Conservation (phyloP, 2,329 filamentous ascomycete species). For the Chaetothyriales sp. region DNA sequence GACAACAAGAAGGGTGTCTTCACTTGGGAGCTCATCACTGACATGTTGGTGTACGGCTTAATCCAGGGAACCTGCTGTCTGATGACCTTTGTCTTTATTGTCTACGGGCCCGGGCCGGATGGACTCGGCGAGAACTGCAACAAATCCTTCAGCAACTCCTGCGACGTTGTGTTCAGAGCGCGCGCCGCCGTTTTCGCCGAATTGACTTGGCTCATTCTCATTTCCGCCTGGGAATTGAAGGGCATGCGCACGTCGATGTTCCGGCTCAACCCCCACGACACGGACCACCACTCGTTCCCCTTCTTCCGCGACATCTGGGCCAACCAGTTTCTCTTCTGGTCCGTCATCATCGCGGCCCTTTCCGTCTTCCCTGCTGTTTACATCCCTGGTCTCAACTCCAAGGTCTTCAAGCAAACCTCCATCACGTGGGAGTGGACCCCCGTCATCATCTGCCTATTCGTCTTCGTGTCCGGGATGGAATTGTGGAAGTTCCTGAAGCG, state of each 20-base stretch:
- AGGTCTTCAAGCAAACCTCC: slow-evolving; percentile 51
- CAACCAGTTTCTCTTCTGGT: slow-evolving; percentile 59
- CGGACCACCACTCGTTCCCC: slow-evolving; percentile 46
- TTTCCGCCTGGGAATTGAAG: slow-evolving; percentile 67
- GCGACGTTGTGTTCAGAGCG: slow-evolving; percentile 49
- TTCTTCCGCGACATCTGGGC: slow-evolving; percentile 53
- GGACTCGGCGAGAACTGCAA: slow-evolving; percentile 45
- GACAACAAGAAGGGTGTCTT: slow-evolving; percentile 38
- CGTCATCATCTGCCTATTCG: slow-evolving; percentile 43
- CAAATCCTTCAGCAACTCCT: slow-evolving; percentile 33
- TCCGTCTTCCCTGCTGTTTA: slow-evolving; percentile 48
- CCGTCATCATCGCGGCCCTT: slow-evolving; percentile 43
- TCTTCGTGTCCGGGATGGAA: slow-evolving; percentile 52
- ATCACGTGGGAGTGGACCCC: slow-evolving; percentile 58
- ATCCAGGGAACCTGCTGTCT: slow-evolving; percentile 39
- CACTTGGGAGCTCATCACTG: slow-evolving; percentile 38
- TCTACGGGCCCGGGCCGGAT: slow-evolving; percentile 35
- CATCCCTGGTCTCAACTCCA: slow-evolving; percentile 50
- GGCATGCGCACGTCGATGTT: slow-evolving; percentile 64
- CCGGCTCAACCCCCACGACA: slow-evolving; percentile 38
- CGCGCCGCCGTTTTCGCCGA: slow-evolving; percentile 61
- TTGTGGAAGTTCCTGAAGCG: slow-evolving; percentile 54
- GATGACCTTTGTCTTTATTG: slow-evolving; percentile 38
- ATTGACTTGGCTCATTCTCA: slow-evolving; percentile 60
- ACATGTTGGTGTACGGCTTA: slow-evolving; percentile 41